Conservation (phyloP, 2,329 filamentous ascomycete species). For the Monilinia laxa region DNA sequence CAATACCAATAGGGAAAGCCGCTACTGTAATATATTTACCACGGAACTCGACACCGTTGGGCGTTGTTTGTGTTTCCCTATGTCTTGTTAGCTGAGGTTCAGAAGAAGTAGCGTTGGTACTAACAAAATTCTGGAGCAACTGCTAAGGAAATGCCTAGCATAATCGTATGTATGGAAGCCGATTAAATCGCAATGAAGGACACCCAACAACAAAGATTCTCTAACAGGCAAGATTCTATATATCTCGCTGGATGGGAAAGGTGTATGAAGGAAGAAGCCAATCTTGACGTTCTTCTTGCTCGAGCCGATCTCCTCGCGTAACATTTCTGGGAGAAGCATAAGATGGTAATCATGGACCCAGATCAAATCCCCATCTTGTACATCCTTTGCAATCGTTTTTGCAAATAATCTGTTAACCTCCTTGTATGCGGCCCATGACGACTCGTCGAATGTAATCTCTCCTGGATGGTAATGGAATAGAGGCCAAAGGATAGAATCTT, state of each 20-base stretch:
- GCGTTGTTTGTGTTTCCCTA: conserved; percentile 72
- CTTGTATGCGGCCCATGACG: conserved; percentile 87
- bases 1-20: conserved; percentile 96
- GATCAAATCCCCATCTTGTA: conserved; percentile 89
- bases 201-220: conserved; percentile 80
- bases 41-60: conserved; percentile 89
- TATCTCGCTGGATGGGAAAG: conserved; percentile 95
- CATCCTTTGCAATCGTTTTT: conserved; percentile 79
- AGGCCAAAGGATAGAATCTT: conserved; percentile 96
- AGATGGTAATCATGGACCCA: conserved; percentile 99
- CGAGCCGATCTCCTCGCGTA: conserved; percentile 81
- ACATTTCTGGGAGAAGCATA: conserved; percentile 94
- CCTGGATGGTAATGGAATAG: conserved; percentile 98
- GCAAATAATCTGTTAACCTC: conserved; percentile 93
- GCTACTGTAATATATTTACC: conserved; percentile 87
- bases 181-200: conserved; percentile 91
- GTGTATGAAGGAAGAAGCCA: conserved; percentile 96
- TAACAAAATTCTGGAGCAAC: conserved; percentile 88
- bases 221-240: conserved; percentile 93
- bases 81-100: conserved; percentile 7
- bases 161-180: conserved; percentile 99
- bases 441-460: conserved; percentile 97
- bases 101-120: conserved; percentile 34
- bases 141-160: conserved; percentile 94
- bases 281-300: conserved; percentile 92